Conservation (phyloP, 2,329 filamentous ascomycete genomes). For the Colletotrichum tofieldiae region DNA sequence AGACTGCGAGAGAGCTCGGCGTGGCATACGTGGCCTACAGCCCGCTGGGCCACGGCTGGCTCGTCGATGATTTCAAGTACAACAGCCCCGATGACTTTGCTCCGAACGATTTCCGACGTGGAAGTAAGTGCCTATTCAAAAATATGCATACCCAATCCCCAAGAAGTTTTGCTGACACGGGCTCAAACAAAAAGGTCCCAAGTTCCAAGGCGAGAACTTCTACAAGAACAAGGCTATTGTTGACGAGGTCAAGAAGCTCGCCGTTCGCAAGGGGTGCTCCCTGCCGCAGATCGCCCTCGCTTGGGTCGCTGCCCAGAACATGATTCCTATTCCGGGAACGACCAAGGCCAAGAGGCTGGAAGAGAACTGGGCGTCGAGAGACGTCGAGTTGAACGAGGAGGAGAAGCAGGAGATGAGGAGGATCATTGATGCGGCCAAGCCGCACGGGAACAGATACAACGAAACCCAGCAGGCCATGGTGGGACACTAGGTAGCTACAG, state of each 20-base stretch:
- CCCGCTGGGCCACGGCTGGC: slow-evolving; percentile 63
- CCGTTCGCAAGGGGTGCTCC: slow-evolving; percentile 52
- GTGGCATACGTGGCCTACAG: slow-evolving; percentile 63
- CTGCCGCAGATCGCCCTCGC: slow-evolving; percentile 56
- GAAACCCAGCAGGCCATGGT: neutral
- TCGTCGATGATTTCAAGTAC: slow-evolving; percentile 60
- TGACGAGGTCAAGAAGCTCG: slow-evolving; percentile 58
- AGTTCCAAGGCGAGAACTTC: slow-evolving; percentile 62
- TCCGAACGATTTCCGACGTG: slow-evolving; percentile 57
- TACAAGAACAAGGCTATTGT: slow-evolving; percentile 60
- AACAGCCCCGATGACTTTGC: slow-evolving; percentile 63
- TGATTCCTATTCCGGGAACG: slow-evolving; percentile 64
- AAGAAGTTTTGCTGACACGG: slow-evolving; percentile 45
- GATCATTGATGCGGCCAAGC: slow-evolving; percentile 56
- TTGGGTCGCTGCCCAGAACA: slow-evolving; percentile 57
- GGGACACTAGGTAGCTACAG: neutral
- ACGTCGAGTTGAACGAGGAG: slow-evolving; percentile 55
- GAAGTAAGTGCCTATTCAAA: slow-evolving; percentile 46
- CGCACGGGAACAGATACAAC: slow-evolving; percentile 54
- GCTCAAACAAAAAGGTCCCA: slow-evolving; percentile 46
- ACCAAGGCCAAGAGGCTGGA: slow-evolving; percentile 57
- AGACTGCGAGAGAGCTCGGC: slow-evolving; percentile 57
- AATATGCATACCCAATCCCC: too few species aligned
- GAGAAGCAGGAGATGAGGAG: slow-evolving; percentile 57
- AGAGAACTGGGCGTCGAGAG: slow-evolving; percentile 57